phyloP scores from a whole-genome alignment of 83 land plant genomes.

The Picea abies region DNA sequence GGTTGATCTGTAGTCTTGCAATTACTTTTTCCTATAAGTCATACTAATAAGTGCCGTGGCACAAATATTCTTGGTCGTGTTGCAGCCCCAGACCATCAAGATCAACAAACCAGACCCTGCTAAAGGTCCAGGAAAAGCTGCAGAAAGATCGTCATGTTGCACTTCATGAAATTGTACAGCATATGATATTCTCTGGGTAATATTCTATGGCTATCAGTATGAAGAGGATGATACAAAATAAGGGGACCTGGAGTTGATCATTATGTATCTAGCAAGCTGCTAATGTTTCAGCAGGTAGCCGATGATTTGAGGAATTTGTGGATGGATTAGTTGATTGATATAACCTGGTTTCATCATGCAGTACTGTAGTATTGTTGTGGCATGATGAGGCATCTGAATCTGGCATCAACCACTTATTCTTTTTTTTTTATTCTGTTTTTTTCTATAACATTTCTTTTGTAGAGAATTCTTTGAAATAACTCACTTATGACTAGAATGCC shows the following conservation, averaged over 20 bases:
- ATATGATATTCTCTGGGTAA: background rate
- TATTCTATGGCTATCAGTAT: background rate
- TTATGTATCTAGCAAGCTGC: background rate
- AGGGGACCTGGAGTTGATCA: background rate
- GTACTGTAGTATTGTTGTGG: slow-evolving; percentile 4
- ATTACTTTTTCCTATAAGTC: background rate
- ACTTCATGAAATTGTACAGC: slow-evolving; percentile 35
- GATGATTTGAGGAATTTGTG: slow-evolving; percentile 10
- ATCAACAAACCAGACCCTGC: slow-evolving; percentile 53
- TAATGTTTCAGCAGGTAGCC: slow-evolving; percentile 9
- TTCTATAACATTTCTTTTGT: background rate
- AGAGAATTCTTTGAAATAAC: background rate
- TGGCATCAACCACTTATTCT: background rate
- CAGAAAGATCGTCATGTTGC: slow-evolving; percentile 64
- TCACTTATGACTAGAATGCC: background rate
- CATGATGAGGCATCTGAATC: background rate
- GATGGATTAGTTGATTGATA: slow-evolving; percentile 7
- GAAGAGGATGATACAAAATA: background rate
- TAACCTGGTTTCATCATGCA: background rate
- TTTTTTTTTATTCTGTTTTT: background rate
- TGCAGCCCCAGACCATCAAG: slow-evolving; percentile 53
- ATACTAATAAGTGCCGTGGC: background rate
- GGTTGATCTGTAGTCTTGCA: slow-evolving; percentile 14
- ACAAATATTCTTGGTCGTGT: slow-evolving; percentile 2
- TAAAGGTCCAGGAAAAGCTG: slow-evolving; percentile 26